Conservation (phyloP, 179 eudicot genomes). For the Beta macrorhiza region DNA sequence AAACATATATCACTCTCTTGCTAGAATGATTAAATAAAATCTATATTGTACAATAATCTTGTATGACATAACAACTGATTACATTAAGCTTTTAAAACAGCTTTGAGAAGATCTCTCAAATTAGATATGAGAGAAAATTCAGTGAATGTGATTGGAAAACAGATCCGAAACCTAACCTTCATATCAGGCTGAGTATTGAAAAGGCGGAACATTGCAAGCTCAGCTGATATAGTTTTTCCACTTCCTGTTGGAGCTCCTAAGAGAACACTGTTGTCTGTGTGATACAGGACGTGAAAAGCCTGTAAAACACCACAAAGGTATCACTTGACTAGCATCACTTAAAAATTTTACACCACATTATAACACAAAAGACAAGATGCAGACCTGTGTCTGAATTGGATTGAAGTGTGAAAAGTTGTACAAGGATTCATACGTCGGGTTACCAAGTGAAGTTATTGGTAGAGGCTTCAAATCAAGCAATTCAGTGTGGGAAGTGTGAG, state of each 20-base stretch:
- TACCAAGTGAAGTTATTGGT: conserved; percentile 82
- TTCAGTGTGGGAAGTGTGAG: conserved; percentile 84
- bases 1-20: not conserved
- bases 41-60: not conserved
- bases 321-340: not conserved
- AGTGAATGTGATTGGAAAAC: not conserved
- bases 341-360: not conserved
- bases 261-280: conserved; percentile 83
- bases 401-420: conserved; percentile 94
- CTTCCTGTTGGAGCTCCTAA: conserved; percentile 99
- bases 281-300: conserved; percentile 91
- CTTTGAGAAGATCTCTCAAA: not conserved
- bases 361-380: conserved; percentile 13
- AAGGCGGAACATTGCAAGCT: conserved; percentile 96
- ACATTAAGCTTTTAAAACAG: conserved; percentile 1
- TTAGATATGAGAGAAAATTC: not conserved
- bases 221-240: conserved; percentile 99
- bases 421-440: conserved; percentile 69
- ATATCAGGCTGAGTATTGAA: conserved; percentile 93
- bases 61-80: not conserved
- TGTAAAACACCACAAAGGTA: conserved; percentile 32
- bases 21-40: not conserved
- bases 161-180: conserved; percentile 53
- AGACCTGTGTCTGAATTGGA: conserved; percentile 98
- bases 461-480: conserved; percentile 95